Evolutionary conservation across 2,329 filamentous ascomycete genomes (phyloP), one percentile per base, ranked within the genome.

Genomic region (Talaromyces marneffei): DNA sequence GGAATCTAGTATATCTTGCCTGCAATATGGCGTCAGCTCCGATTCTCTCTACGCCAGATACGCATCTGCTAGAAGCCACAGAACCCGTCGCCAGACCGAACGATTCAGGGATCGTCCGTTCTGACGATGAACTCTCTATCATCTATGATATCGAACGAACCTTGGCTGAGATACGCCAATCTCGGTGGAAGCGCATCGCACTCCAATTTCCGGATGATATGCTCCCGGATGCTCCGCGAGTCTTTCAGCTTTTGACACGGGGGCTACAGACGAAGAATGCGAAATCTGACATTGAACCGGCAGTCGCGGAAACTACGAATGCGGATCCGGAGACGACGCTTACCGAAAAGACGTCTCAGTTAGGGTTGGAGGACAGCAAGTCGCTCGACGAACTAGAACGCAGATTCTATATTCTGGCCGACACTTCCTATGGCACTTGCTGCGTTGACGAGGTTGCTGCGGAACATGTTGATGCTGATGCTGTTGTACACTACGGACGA

Each of bases 361-460:
- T 75, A 3, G 67, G 65, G 12, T 20, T 61, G 29, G 54, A 55
- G 25, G 25, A 60, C 3, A 10, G 25, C 20, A 16, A 27, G 3
- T 23, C 54, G 16, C 53, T 57, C 1, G 67, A 71, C 9, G 64
- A 65, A 14, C 63, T 62, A 37, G 67, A 75, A 2, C 71, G 74
- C 8, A 78, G 75, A 46, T 80, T 97, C 57, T 96, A 90, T 68
- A 92, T 99, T 63, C 80, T 99, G 18, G 94, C 89, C 33, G 94
- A 99, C 74, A 97, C 94, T 2, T 97, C 93, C 1, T 99, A 97
- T 75, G 95, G 94, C 63, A 88, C 93, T 0, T 99, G 94, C 77
- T 99, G 94, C 70, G 92, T 97, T 18, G 94, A 99, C 70, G 94
- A 99, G 77, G 88, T 97, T 42, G 94, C 94, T 0, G 94, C 94